phyloP scores from a whole-genome alignment of 2,329 filamentous ascomycete genomes.

The Penicillium sp. region DNA sequence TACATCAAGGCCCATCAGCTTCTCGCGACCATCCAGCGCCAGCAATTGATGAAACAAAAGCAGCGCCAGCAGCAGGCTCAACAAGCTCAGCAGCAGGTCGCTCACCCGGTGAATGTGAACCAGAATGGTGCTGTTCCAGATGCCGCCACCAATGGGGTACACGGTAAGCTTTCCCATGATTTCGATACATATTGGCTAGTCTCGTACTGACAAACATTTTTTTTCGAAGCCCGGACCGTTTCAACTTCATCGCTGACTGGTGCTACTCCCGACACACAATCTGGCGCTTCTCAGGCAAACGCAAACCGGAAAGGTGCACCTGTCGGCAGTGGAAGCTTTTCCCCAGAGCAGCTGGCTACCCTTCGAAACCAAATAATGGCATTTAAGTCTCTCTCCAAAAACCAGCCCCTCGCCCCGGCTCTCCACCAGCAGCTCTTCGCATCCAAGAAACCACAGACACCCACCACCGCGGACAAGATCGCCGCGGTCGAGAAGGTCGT shows the following conservation, averaged over 20 bases:
- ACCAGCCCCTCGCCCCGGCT: slow-evolving; percentile 74
- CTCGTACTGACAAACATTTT: background rate
- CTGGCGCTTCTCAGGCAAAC: slow-evolving; percentile 28
- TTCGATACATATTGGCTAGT: background rate
- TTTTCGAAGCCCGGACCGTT: slow-evolving; percentile 38
- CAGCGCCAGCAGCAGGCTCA: slow-evolving; percentile 51
- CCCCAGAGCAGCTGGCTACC: slow-evolving; percentile 74
- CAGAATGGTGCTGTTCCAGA: slow-evolving; percentile 42
- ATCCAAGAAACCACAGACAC: slow-evolving; percentile 48
- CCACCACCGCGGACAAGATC: slow-evolving; percentile 43
- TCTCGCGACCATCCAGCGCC: slow-evolving; percentile 69
- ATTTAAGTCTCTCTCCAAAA: slow-evolving; percentile 88
- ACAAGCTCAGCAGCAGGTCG: slow-evolving; percentile 48
- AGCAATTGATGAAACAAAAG: slow-evolving; percentile 53
- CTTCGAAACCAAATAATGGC: slow-evolving; percentile 86
- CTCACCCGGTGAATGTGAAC: slow-evolving; percentile 42
- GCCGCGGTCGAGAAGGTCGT: slow-evolving; percentile 40
- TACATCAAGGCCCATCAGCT: slow-evolving; percentile 80
- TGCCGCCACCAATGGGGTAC: slow-evolving; percentile 45
- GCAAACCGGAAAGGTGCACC: slow-evolving; percentile 36
- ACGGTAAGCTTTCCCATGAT: slow-evolving; percentile 38
- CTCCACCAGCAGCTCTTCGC: slow-evolving; percentile 84
- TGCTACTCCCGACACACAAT: slow-evolving; percentile 27
- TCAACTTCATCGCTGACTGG: slow-evolving; percentile 40
- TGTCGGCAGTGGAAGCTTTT: slow-evolving; percentile 63